phyloP scores from a whole-genome alignment of 306 rosid species.

The Quercus aquifolioides region DNA sequence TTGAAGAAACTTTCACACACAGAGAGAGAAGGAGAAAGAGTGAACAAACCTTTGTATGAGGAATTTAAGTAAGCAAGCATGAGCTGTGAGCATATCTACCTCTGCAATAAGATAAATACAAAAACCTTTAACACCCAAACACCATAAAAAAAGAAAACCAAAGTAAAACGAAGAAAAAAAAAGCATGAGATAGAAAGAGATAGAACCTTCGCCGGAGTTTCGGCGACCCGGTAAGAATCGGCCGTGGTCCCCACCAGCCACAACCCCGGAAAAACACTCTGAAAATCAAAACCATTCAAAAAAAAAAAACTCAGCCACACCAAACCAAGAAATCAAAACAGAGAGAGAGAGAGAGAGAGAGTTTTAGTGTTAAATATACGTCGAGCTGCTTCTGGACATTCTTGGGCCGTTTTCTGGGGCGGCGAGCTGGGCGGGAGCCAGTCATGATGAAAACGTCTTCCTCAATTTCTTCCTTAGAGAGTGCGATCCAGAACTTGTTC shows the following conservation, averaged over 20 bases:
- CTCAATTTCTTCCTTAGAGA: slow-evolving; percentile 89
- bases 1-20: neutral
- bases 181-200: neutral
- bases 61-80: neutral
- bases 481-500: slow-evolving; percentile 93
- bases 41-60: neutral
- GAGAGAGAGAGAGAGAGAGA: neutral
- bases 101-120: slow-evolving; percentile 22
- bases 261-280: slow-evolving; percentile 81
- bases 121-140: neutral
- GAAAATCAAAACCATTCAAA: slow-evolving; percentile 14
- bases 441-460: slow-evolving; percentile 89
- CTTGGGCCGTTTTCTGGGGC: slow-evolving; percentile 88
- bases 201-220: slow-evolving; percentile 67
- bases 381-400: slow-evolving; percentile 92
- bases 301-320: neutral
- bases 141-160: neutral
- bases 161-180: neutral
- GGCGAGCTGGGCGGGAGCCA: slow-evolving; percentile 78
- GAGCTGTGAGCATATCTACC: slow-evolving; percentile 19
- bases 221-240: slow-evolving; percentile 58
- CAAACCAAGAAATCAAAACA: neutral
- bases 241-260: slow-evolving; percentile 86
- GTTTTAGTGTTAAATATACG: slow-evolving; percentile 30
- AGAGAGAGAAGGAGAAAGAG: neutral